A percentile compares a stretch with the other conserved stretches of the same genome.
These are phyloP conservation scores for Mycena albidolilacea DNA, from an alignment of 768 basidiomycete species.

Conservation along the genomic window DNA sequence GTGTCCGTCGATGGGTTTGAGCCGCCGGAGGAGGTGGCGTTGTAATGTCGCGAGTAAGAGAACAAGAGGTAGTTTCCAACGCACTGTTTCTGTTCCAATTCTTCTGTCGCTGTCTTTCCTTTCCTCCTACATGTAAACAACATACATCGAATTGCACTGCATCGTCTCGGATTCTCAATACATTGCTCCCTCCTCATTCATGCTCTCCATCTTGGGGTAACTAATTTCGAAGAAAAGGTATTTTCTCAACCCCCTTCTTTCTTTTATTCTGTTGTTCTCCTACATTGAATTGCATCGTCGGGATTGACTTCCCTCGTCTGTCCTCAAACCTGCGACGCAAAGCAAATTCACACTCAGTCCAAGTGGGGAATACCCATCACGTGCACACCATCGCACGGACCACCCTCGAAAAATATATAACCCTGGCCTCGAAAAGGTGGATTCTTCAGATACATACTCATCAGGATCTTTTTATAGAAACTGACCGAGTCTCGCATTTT, in stretches of 20 bases:
- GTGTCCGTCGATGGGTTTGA: slow-evolving; percentile 80
- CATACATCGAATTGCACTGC: slow-evolving; percentile 34
- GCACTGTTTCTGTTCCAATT: background rate
- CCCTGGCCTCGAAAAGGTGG: slow-evolving; percentile 20
- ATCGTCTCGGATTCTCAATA: slow-evolving; percentile 22
- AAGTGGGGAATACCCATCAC: slow-evolving; percentile 14
- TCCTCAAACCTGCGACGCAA: no score
- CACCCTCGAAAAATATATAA: slow-evolving; percentile 53
- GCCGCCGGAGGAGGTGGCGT: slow-evolving; percentile 46
- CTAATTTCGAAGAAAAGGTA: no score
- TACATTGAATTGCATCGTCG: no score
- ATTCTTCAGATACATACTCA: slow-evolving; percentile 76
- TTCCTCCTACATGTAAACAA: slow-evolving; percentile 23
- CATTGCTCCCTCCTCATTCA: background rate
- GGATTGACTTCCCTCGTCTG: no score
- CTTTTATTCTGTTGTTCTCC: no score
- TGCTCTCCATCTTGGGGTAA: background rate
- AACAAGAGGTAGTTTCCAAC: background rate
- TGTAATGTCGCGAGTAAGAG: background rate
- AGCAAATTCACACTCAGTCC: background rate
- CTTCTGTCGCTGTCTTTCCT: slow-evolving; percentile 4
- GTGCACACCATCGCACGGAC: slow-evolving; percentile 52
- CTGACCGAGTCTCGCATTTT: slow-evolving; percentile 83
- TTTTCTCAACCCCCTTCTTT: no score
- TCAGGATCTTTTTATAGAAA: slow-evolving; percentile 83